Base-by-base conservation (phyloP, 768 basidiomycete genomes). In the Gymnopilus junonius region DNA sequence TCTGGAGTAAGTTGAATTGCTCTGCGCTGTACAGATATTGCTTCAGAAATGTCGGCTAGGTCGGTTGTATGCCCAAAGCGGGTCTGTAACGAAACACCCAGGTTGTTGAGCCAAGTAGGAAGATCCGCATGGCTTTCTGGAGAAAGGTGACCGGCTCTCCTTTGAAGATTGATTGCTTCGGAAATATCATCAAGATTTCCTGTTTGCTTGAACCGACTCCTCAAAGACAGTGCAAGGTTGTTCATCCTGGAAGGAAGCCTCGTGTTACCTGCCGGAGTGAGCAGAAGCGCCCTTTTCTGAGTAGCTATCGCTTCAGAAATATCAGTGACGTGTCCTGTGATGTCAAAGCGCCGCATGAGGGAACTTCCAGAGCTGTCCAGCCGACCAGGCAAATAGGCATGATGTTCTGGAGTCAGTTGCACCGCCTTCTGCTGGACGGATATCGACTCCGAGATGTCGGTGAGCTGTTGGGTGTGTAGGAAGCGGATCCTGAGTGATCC, bases 191-290 rank as follows among this genome's bases (percentile, higher is more conserved):
- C 14, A 29, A 37, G 54, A n/a, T 37, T 34, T 12, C 20, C 20
- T 15, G 34, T 39, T 15, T 15, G 54, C 27, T 37, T 20, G 39
- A 55, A 55, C 4, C 34, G 35, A 21, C 12, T 25, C 21, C 39
- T 37, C 5, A 57, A 61, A 7, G 63, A 59, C 34, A 4, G 57
- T 20, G 58, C 65, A 45, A 68, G 65, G 43, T 62, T 65, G 43
- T 58, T 61, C 32, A 64, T 59, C 45, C 25, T 29, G 1, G 25
- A 59, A 15, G 66, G 56, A 7, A 42, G 25, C 17, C 63, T 20
- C 23, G 46, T 10, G 50, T 67, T 42, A n/a, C 56, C 69, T 10
- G 69, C 67, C 8, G 62, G 64, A 23, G 67, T 63, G 48, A 64
- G 58, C 15, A 50, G 12, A 23, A 69, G 48, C 17, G 68, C 65